Evolutionary conservation across 1,139 yeast genomes (phyloP).

Genomic region (Candida smagusa): DNA sequence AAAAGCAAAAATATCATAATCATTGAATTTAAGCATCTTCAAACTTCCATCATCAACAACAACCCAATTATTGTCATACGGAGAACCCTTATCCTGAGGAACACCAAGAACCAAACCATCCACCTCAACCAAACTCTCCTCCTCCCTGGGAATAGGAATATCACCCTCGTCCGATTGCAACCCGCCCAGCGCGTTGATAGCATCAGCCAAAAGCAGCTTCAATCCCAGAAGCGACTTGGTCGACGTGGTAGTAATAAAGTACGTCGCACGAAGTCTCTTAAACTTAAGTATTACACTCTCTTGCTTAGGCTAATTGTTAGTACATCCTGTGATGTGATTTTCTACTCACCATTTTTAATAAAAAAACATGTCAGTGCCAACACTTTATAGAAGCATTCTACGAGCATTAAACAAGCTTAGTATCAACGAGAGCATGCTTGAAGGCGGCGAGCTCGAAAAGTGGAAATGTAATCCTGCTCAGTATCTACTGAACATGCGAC

Average conservation of each 20-base stretch:
- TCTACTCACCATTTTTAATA: neutral
- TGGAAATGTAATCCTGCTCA: too few species aligned
- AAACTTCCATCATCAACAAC: conserved; percentile 24
- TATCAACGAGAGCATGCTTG: too few species aligned
- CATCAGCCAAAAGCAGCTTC: conserved; percentile 27
- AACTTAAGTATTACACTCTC: conserved; percentile 35
- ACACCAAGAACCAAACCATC: conserved; percentile 35
- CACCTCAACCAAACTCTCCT: conserved; percentile 8
- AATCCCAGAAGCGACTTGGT: conserved; percentile 25
- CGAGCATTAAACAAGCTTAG: too few species aligned
- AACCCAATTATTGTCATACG: conserved; percentile 42
- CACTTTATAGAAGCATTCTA: too few species aligned
- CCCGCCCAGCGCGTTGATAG: conserved; percentile 51
- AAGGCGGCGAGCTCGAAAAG: too few species aligned
- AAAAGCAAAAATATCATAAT: conserved; percentile 43
- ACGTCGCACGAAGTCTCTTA: conserved; percentile 43
- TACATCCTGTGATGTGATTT: conserved; percentile 3
- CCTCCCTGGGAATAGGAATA: conserved; percentile 23
- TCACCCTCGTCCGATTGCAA: conserved; percentile 14
- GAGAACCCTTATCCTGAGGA: conserved; percentile 38
- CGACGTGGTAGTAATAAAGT: conserved; percentile 34
- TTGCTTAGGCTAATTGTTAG: conserved; percentile 14
- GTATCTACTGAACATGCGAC: too few species aligned
- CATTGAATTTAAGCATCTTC: conserved; percentile 27
- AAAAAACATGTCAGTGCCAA: too few species aligned